These are phyloP conservation scores for Dipodascus albidus DNA, from an alignment of 805 yeast genomes.

Conservation along the genomic window DNA sequence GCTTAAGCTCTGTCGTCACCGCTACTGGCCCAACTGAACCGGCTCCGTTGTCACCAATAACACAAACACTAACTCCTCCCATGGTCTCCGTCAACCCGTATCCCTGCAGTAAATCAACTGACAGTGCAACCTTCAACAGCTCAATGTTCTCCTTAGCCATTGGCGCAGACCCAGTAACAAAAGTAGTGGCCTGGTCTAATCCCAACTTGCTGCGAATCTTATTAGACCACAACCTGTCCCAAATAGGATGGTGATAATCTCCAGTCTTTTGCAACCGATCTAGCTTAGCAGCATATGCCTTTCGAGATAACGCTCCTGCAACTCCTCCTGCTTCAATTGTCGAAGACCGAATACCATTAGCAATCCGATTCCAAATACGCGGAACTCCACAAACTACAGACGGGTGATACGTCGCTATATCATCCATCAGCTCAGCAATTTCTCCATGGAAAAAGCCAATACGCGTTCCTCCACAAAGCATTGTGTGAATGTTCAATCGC, in stretches of 20 bases:
- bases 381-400: conserved; percentile 48
- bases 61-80: conserved; percentile 42
- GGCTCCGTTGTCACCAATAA: conserved; percentile 32
- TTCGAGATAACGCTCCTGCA: conserved; percentile 31
- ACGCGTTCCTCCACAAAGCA: conserved; percentile 36
- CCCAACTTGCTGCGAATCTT: conserved; percentile 40
- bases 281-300: conserved; percentile 33
- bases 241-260: conserved; percentile 27
- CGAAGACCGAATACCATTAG: conserved; percentile 44
- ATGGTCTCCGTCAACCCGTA: conserved; percentile 65
- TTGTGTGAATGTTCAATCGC: conserved; percentile 35
- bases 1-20: conserved; percentile 42
- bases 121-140: conserved; percentile 52
- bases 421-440: conserved; percentile 45
- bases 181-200: conserved; percentile 30
- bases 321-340: conserved; percentile 34
- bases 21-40: conserved; percentile 57
- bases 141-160: conserved; percentile 48
- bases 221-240: conserved; percentile 30
- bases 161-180: conserved; percentile 60
- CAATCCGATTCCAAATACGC: conserved; percentile 49
- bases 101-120: conserved; percentile 51
- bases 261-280: conserved; percentile 25
- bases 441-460: conserved; percentile 47
- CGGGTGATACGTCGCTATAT: conserved; percentile 44